phyloP scores from a whole-genome alignment of 2,329 filamentous ascomycete species.

The Rutstroemia sp. region DNA sequence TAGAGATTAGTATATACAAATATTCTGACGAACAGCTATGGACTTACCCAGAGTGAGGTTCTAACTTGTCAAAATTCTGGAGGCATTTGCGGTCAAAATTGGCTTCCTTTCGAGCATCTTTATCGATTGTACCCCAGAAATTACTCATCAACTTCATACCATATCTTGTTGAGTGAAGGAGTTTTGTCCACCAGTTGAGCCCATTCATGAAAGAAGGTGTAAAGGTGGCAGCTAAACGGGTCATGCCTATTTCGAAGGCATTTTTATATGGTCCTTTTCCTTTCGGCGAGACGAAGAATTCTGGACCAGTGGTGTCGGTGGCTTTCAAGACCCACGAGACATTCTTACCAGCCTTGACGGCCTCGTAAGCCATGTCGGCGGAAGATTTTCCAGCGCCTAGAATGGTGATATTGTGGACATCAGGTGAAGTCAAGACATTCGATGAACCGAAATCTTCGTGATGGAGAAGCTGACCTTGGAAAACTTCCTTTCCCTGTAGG shows the following conservation, averaged over 20 bases:
- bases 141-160: constrained; percentile 17
- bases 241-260: constrained; percentile 17
- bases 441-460: no score
- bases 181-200: constrained; percentile 11
- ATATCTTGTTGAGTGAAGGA: constrained; percentile 12
- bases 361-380: background rate
- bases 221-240: constrained; percentile 8
- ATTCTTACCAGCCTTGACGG: background rate
- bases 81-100: constrained; percentile 20
- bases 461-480: no score
- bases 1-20: constrained; percentile 3
- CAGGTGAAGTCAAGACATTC: no score
- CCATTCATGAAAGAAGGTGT: constrained; percentile 12
- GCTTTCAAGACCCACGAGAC: background rate
- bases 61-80: constrained; percentile 22
- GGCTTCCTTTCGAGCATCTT: constrained; percentile 19
- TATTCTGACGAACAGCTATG: no score
- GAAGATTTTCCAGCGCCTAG: background rate
- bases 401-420: background rate
- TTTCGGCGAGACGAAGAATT: background rate
- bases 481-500: no score
- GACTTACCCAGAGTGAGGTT: constrained; percentile 22
- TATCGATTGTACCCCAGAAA: constrained; percentile 19
- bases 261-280: background rate
- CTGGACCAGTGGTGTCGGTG: background rate